These are phyloP conservation scores for Hortiboletus flavorubellus DNA, from an alignment of 768 basidiomycete genomes.

Conservation along the genomic window DNA sequence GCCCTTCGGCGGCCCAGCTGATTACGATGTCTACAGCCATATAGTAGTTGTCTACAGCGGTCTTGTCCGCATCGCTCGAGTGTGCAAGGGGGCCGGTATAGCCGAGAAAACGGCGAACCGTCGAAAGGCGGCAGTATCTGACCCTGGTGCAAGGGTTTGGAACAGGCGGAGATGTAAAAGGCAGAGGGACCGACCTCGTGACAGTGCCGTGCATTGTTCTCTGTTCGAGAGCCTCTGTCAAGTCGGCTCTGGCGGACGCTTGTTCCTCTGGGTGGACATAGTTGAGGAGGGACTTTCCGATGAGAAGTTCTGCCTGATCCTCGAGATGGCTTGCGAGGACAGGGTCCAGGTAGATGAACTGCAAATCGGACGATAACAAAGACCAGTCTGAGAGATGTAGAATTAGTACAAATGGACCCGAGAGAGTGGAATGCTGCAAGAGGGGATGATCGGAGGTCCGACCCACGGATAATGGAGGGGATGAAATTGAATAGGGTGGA, in stretches of 20 bases:
- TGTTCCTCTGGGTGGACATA: conserved; percentile 88
- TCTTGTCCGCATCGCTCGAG: conserved; percentile 67
- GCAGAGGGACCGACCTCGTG: conserved; percentile 51
- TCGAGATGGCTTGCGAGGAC: conserved; percentile 70
- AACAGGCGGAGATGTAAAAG: conserved; percentile 7
- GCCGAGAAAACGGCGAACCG: conserved; percentile 70
- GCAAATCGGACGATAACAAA: conserved; percentile 68
- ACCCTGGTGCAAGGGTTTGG: conserved; percentile 48
- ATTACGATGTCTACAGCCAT: conserved; percentile 88
- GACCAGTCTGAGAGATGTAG: conserved; percentile 62
- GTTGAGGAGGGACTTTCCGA: conserved; percentile 66
- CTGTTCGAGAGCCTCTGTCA: conserved; percentile 68
- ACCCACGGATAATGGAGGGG: conserved; percentile 4
- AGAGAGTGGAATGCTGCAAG: conserved; percentile 9
- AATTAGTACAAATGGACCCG: conserved; percentile 21
- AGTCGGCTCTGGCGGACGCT: conserved; percentile 67
- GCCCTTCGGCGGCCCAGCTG: conserved; percentile 83
- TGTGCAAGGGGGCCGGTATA: conserved; percentile 50
- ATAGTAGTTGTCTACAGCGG: conserved; percentile 68
- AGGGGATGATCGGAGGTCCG: conserved; percentile 25
- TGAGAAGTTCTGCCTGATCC: conserved; percentile 62
- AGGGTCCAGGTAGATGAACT: conserved; percentile 83
- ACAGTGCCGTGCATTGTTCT: conserved; percentile 81
- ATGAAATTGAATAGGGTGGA: conserved; percentile 8
- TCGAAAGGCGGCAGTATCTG: conserved; percentile 72